phyloP scores from a whole-genome alignment of 345 rosid genomes.

The Citrus glauca region DNA sequence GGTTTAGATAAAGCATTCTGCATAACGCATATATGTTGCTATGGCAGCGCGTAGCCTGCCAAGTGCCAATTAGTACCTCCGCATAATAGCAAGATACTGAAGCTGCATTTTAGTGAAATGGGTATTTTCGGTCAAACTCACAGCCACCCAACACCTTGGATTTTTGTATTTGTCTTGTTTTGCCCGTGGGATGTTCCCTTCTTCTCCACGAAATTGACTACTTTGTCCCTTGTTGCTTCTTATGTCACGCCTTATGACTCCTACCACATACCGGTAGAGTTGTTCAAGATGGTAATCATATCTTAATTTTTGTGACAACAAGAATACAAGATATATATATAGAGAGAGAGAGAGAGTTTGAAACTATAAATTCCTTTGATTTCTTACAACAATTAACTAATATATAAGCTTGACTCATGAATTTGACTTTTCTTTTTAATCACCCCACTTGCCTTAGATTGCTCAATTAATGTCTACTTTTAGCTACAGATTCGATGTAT shows the following conservation, averaged over 20 bases:
- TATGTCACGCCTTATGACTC: constrained; percentile 12
- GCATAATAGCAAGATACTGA: not conserved
- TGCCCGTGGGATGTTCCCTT: constrained; percentile 1
- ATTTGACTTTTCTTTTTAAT: not conserved
- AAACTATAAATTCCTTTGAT: not conserved
- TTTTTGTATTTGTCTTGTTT: constrained; percentile 30
- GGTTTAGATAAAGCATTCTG: not conserved
- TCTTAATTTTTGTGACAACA: not conserved
- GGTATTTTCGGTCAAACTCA: constrained; percentile 5
- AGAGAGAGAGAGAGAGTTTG: no score
- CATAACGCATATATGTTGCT: not conserved
- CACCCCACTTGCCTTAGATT: not conserved
- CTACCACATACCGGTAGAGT: not conserved
- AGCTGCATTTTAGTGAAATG: not conserved
- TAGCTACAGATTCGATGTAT: not conserved
- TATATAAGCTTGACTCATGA: not conserved
- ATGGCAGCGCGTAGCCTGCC: not conserved
- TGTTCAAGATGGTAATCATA: constrained; percentile 11
- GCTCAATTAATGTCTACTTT: not conserved
- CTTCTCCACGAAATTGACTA: not conserved
- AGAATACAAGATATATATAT: no score
- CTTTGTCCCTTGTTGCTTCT: not conserved
- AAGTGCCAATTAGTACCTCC: not conserved
- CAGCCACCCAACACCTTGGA: constrained; percentile 20
- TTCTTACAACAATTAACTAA: not conserved